These are phyloP conservation scores for Tolypocladium cylindrosporum DNA, from an alignment of 2,329 filamentous ascomycete species.

Conservation along the genomic window DNA sequence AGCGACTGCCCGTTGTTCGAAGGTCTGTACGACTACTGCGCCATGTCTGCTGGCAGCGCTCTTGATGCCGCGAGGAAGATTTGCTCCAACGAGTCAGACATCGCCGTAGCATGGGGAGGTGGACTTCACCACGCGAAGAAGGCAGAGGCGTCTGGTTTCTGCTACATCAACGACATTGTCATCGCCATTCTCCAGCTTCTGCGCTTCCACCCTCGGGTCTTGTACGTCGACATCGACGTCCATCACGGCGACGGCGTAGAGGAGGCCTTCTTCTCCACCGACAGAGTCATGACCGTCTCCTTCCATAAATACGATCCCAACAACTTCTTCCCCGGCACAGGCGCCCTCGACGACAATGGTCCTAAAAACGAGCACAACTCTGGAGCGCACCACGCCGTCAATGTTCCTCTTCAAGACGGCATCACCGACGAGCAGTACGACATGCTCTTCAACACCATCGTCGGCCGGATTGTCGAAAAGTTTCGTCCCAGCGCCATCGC, in stretches of 20 bases:
- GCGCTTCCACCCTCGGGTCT: conserved; percentile 69
- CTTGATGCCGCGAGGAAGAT: conserved; percentile 87
- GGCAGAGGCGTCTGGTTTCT: conserved; percentile 88
- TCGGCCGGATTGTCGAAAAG: conserved; percentile 66
- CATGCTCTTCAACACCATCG: conserved; percentile 71
- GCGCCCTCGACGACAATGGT: conserved; percentile 76
- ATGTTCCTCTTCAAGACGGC: conserved; percentile 82
- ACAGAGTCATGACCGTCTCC: conserved; percentile 83
- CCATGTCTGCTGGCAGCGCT: conserved; percentile 82
- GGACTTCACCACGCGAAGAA: conserved; percentile 96
- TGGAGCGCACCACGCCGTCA: conserved; percentile 81
- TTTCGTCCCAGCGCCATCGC: conserved; percentile 90
- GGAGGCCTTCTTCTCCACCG: conserved; percentile 82
- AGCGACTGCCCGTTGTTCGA: conserved; percentile 97
- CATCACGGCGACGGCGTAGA: conserved; percentile 89
- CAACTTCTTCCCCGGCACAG: conserved; percentile 83
- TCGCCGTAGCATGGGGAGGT: conserved; percentile 96
- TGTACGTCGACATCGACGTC: conserved; percentile 93
- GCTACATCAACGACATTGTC: conserved; percentile 98
- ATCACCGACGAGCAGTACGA: conserved; percentile 88
- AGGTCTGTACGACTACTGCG: conserved; percentile 90
- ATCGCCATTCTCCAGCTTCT: conserved; percentile 84
- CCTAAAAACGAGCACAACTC: conserved; percentile 75
- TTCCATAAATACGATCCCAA: conserved; percentile 91
- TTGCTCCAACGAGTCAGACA: conserved; percentile 77